Evolutionary conservation across 2,329 filamentous ascomycete species (phyloP).

Genomic region (Ascochyta rabiei): DNA sequence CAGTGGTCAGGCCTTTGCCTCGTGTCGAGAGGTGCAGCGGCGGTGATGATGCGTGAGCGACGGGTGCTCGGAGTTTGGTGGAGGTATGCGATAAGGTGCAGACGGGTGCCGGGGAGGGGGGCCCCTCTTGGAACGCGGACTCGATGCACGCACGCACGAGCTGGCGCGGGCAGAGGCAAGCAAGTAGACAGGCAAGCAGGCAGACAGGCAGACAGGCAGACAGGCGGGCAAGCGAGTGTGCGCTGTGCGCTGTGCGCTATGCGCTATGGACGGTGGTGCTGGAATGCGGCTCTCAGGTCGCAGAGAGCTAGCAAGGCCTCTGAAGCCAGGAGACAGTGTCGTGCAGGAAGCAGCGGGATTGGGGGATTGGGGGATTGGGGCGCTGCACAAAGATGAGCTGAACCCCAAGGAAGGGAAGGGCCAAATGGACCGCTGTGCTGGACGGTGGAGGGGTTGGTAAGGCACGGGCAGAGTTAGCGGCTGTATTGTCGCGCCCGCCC

Average conservation of each 20-base stretch:
- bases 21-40: slow-evolving; percentile 20
- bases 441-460: slow-evolving; percentile 26
- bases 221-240: slow-evolving; percentile 12
- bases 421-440: slow-evolving; percentile 6
- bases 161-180: slow-evolving; percentile 29
- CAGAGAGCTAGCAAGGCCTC: slow-evolving; percentile 25
- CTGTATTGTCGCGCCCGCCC: slow-evolving; percentile 25
- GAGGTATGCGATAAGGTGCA: slow-evolving; percentile 33
- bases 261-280: neutral
- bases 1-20: slow-evolving; percentile 24
- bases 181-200: slow-evolving; percentile 1
- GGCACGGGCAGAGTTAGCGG: slow-evolving; percentile 31
- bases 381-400: slow-evolving; percentile 13
- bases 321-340: slow-evolving; percentile 29
- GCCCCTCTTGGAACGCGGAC: slow-evolving; percentile 28
- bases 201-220: no score
- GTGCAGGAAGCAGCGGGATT: slow-evolving; percentile 30
- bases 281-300: slow-evolving; percentile 32
- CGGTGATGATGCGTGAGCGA: slow-evolving; percentile 28
- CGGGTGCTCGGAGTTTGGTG: slow-evolving; percentile 40
- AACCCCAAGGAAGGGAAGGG: slow-evolving; percentile 1
- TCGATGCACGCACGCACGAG: slow-evolving; percentile 38
- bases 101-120: slow-evolving; percentile 26
- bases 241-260: neutral
- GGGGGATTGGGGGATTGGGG: slow-evolving; percentile 30